Conservation (phyloP, 2,329 filamentous ascomycete genomes). For the Colletotrichum chlorophyti region DNA sequence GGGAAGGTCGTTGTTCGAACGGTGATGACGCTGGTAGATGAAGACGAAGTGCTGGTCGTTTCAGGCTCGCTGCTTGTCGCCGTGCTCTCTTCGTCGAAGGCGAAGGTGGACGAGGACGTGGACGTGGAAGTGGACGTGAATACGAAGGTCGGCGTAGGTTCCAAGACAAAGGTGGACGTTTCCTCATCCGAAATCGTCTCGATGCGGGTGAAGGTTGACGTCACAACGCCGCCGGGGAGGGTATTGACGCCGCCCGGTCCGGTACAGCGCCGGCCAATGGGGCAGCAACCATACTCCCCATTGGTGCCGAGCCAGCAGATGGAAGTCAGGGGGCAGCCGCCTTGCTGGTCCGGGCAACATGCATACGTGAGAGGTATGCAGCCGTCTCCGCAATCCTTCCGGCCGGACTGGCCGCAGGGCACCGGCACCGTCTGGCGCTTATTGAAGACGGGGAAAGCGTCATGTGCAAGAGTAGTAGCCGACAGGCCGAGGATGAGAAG, state of each 20-base stretch:
- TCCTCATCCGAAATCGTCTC: not conserved
- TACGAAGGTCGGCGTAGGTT: not conserved
- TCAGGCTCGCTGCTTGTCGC: not conserved
- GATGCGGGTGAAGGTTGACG: not conserved
- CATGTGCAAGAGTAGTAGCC: conserved; percentile 30
- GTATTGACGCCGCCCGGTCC: conserved; percentile 35
- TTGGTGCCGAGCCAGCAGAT: conserved; percentile 36
- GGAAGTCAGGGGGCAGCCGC: conserved; percentile 34
- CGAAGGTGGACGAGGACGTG: not conserved
- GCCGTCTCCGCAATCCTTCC: conserved; percentile 37
- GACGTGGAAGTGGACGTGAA: not conserved
- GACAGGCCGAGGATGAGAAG: conserved; percentile 33
- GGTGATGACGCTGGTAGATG: not conserved
- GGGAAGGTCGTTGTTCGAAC: not conserved
- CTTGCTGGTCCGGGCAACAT: conserved; percentile 37
- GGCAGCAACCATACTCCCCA: conserved; percentile 38
- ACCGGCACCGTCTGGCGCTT: conserved; percentile 33
- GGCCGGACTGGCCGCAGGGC: conserved; percentile 32
- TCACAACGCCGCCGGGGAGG: not conserved
- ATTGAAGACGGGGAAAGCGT: conserved; percentile 22
- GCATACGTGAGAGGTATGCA: conserved; percentile 37
- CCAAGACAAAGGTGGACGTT: not conserved
- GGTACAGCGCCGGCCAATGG: conserved; percentile 34
- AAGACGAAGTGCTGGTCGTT: not conserved
- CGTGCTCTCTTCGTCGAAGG: not conserved